Evolutionary conservation across 2,329 filamentous ascomycete species (phyloP), one percentile per base, ranked within the genome.

Genomic region (Alternaria viburni): DNA sequence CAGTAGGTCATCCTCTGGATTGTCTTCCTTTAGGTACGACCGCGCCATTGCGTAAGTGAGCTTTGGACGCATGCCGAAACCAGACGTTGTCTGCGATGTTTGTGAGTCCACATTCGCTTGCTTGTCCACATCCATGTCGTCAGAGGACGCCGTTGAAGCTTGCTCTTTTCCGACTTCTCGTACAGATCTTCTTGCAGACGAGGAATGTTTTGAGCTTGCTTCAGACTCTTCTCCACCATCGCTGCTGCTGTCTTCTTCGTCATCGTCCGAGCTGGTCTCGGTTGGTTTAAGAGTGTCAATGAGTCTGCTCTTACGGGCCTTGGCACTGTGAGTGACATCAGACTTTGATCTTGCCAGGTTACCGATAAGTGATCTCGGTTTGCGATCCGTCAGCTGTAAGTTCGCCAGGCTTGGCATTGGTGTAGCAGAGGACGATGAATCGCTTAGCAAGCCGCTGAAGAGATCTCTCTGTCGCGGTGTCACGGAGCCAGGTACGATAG

Each of bases 21-120:
- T 81, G 47, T 81, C 74, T 65, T 89, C 87, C 67, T 85, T 82
- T n/a, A 89, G 77, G 64, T 89, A 88, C 2, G 88, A 88, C 49
- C 88, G 83, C 66, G 86, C 82, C 41, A 84, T 84, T 13, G 86
- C 85, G 74, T 90, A 90, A 3, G 88, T 90, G 46, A 87, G 78
- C 67, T 80, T 86, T 5, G 83, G 78, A 3, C 81, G 67, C 43
- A 59, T 64, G 17, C 69, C 59, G 62, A 67, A 43, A 21, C 66
- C 67, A 30, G 69, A 52, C 10, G 67, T 54, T 12, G 51, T 59
- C 57, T 77, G 73, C 10, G 74, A 78, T 11, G 72, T 62, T 54
- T 79, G 76, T 12, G 74, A 77, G 25, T 74, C 70, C 21, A 49
- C 44, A 7, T 64, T 58, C 4, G 59, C 26, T 36, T 70, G 64